Base-by-base conservation (phyloP, 2,329 filamentous ascomycete genomes). In the Arthrobotrys megalospora region DNA sequence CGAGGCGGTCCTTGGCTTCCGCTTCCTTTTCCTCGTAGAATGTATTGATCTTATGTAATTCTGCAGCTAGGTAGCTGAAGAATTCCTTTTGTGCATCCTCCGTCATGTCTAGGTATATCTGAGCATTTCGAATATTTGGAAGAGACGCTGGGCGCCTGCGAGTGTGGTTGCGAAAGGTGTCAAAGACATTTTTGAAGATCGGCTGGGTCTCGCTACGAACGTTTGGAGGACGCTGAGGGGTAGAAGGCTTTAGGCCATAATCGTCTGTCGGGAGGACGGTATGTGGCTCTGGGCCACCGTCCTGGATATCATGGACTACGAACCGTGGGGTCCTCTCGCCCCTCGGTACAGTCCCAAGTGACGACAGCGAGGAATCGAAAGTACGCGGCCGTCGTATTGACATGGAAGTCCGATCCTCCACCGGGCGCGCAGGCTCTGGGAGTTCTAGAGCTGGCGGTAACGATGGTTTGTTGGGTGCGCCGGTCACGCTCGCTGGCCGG, bases 11-110 rank as follows among this genome's bases (percentile, higher is more conserved):
- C 0, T 90, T 91, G 0, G 95, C 93, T 83, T 97, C 93, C 32
- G 92, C 88, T 83, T 99, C 96, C 83, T 97, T 97, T 80, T 89
- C 86, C 81, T 89, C 90, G 86, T 98, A 98, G 82, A 99, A 99
- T 0, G 87, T 85, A 83, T 99, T 94, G 10, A 99, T 93, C 85
- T 98, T 99, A n/a, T 91, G 88, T 12, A 99, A 86, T 85, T 99
- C 92, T 8, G 86, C 86, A 81, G 97, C 93, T 66, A 99, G 86
- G 82, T 96, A 99, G 0, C 87, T 85, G 83, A 94, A 95, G 83
- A 99, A 98, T 12, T 97, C 93, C n/a, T 88, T 88, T 83, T 97
- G 91, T 16, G 90, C 88, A 71, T 90, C 87, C 52, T 92, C 91
- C 2, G 96, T 87, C 1, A 87, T 86, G 71, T 89, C 88, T 5